Evolutionary conservation across 106 monocot species (phyloP), one percentile per base, ranked within the genome.

Genomic region (Phalaenopsis aphrodite): DNA sequence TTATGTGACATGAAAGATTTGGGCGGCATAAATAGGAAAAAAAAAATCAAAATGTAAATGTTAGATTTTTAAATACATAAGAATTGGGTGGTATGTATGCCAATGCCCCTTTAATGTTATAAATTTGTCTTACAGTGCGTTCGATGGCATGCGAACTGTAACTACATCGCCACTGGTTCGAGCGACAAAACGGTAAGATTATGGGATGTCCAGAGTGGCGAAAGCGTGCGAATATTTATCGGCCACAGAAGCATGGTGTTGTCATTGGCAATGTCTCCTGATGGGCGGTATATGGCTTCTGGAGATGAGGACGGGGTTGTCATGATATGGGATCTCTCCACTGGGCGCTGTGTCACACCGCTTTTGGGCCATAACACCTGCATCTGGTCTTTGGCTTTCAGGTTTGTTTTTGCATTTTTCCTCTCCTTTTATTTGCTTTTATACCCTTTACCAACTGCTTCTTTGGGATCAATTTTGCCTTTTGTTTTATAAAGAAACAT

Each of bases 271-370:
- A 93, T 99, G 91, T 99, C 99, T 81, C 93, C 93, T 58, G 95
- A 99, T 86, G 99, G 99, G 38, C 88, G 93, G 57, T 99, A 85
- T 79, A 91, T 99, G 91, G 95, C 99, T 79, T 99, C 99, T 78
- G 99, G 99, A 17, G 99, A 99, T 85, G 99, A 99, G 87, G 99
- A 99, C 85, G 95, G 99, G n/a, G 88, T 87, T 45, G 91, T 99
- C 55, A 94, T 99, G 91, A 88, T 93, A 83, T 99, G 99, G 99
- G 99, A 99, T 82, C 87, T 99, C 56, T 89, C 93, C 5, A 91
- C 80, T 65, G 93, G 94, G 9, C 90, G 95, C 1, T 99, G 91
- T 68, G 81, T 99, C 68, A 91, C 93, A 39, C 99, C 99, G 78
- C 81, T 99, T 41, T 64, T 88, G 64, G 99, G 99, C 8, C 99